A percentile compares a stretch with the other conserved stretches of the same genome.
Evolutionary conservation across 75 land plant species (phyloP).

Genomic region (Adiantum capillusveneris): DNA sequence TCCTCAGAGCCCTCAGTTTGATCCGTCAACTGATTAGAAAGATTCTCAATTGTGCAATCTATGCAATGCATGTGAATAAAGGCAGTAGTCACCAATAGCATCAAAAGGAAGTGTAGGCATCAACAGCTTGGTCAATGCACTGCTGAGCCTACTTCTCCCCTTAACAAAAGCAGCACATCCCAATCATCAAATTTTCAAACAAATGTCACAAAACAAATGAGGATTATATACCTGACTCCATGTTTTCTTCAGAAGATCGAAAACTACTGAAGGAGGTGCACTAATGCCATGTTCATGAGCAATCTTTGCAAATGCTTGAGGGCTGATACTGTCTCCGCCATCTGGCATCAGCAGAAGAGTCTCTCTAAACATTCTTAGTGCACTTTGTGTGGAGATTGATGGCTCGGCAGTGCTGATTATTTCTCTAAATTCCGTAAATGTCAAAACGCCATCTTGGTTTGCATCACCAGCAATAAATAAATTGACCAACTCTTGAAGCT

Average conservation of each 20-base stretch:
- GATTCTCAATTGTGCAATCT: too few relatives aligned
- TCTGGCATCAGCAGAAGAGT: constrained; percentile 31
- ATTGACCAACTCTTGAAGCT: constrained; percentile 24
- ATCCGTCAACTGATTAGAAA: too few relatives aligned
- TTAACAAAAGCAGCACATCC: too few relatives aligned
- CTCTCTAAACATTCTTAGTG: constrained; percentile 34
- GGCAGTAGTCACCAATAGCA: too few relatives aligned
- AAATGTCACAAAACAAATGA: too few relatives aligned
- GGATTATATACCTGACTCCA: constrained; percentile 36
- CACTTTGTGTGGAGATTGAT: constrained; percentile 28
- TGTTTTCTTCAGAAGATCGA: constrained; percentile 28
- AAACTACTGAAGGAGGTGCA: constrained; percentile 24
- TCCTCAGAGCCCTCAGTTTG: too few relatives aligned
- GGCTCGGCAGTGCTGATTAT: constrained; percentile 30
- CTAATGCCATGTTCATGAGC: constrained; percentile 32
- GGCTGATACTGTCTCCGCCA: constrained; percentile 39
- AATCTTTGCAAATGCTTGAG: constrained; percentile 31
- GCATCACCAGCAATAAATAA: constrained; percentile 38
- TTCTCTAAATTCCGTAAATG: constrained; percentile 33
- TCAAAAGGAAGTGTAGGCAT: too few relatives aligned
- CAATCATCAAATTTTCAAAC: too few relatives aligned
- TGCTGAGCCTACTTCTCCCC: too few relatives aligned
- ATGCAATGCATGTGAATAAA: too few relatives aligned
- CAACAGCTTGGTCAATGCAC: too few relatives aligned
- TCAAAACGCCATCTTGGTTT: constrained; percentile 39